Percentiles rank a stretch among this genome's conserved stretches.
Conservation (phyloP, 306 rosid genomes). For the Purshia tridentata region DNA sequence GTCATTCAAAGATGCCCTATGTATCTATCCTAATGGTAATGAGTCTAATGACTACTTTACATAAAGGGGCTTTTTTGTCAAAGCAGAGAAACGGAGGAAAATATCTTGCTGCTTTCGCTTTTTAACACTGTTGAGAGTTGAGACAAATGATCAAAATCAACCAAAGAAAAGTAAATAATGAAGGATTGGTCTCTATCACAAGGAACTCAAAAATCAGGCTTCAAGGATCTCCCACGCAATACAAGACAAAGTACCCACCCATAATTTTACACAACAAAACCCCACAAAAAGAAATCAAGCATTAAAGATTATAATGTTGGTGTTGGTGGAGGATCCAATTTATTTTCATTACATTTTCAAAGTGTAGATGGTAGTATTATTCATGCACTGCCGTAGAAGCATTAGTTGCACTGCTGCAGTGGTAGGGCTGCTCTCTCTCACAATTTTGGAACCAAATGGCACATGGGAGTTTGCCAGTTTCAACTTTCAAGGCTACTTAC, state of each 20-base stretch:
- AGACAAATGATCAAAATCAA: background rate
- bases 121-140: background rate
- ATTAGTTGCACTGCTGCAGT: slow-evolving; percentile 18
- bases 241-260: slow-evolving; percentile 3
- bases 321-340: background rate
- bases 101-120: background rate
- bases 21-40: background rate
- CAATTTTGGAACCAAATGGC: slow-evolving; percentile 35
- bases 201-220: slow-evolving; percentile 2
- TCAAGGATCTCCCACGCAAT: background rate
- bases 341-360: too few species aligned
- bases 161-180: background rate
- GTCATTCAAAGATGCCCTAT: background rate
- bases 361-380: background rate
- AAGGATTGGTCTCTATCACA: background rate
- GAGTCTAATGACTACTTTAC: background rate
- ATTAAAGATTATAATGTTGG: background rate
- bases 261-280: background rate
- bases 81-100: background rate
- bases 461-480: slow-evolving; percentile 11
- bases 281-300: background rate
- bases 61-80: background rate
- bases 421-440: slow-evolving; percentile 23
- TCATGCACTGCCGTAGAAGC: slow-evolving; percentile 20
- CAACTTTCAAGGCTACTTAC: slow-evolving; percentile 25